Evolutionary conservation across 495 filamentous ascomycete genomes (phyloP), one percentile per base, ranked within the genome.

Genomic region (Neurospora sp.): DNA sequence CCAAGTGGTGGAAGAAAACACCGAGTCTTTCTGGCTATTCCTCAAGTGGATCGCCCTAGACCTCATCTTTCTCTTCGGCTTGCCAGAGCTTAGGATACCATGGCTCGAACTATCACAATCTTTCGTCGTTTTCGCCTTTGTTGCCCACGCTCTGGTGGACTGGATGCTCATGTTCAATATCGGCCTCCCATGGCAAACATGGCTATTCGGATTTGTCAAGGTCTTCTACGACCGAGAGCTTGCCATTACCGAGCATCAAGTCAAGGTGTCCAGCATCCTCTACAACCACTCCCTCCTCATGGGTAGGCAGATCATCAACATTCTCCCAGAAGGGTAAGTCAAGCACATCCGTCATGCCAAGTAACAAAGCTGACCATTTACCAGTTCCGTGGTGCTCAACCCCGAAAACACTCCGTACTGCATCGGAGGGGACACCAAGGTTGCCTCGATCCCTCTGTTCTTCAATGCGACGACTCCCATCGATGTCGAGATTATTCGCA

Each of bases 281-380:
- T 90, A 97, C 78, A 98, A 98, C 78, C 86, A 92, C 2, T 97
- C 95, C 8, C 87, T 97, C 76, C 97, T 98, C 71, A 86, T 97
- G 79, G 96, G 96, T 78, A 94, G 93, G 79, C 93, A 97, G 82
- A 95, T 97, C 74, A 94, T 99, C 78, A 94, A 99, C 78, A 96
- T 98, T 79, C 85, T 99, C 38, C 96, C 96, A 3, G 96, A 99
- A 86, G 96, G 96, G 89, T 94, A 80, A 77, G 90, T 83, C 22
- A 39, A 1, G 16, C 18, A 39, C 35, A 35, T 12, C 69, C 22
- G 7, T 22, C 20, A 41, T 10, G 72, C 71, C 42, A 37, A 14
- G 38, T 68, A 4, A 40, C 27, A 44, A 42, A 22, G 37, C 75
- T 80, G 48, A 80, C 76, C 5, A 59, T 40, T 2, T 73, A 61